A percentile compares a stretch with the other conserved stretches of the same genome.
phyloP scores from a whole-genome alignment of 1,139 yeast species.

The Geotrichum bryndzae region DNA sequence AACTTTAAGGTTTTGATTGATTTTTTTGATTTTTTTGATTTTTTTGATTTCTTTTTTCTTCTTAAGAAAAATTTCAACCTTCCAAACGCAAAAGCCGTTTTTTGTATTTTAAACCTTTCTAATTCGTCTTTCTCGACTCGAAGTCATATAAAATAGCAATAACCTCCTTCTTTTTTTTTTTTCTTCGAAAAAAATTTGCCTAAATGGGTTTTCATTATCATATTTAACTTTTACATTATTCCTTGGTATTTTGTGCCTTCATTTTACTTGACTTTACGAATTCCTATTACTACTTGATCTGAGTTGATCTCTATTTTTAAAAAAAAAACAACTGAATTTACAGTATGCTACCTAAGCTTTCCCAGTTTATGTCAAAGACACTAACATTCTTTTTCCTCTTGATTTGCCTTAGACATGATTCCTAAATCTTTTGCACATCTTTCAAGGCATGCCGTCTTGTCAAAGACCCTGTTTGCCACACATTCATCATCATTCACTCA shows the following conservation, averaged over 20 bases:
- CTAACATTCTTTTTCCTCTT: background rate
- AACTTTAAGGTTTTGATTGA: background rate
- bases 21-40: too few relatives aligned
- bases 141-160: background rate
- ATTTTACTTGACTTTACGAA: background rate
- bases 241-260: background rate
- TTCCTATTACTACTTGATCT: background rate
- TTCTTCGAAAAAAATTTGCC: background rate
- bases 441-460: constrained; percentile 35
- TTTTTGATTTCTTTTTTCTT: too few relatives aligned
- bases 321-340: background rate
- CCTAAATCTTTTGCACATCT: constrained; percentile 37
- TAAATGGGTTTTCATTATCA: background rate
- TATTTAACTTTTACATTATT: background rate
- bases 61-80: background rate
- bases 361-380: background rate
- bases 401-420: constrained; percentile 25
- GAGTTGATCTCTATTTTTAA: background rate
- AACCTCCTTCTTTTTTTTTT: background rate
- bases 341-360: background rate
- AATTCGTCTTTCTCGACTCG: background rate
- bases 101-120: background rate
- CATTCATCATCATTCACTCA: constrained; percentile 21
- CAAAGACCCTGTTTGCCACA: constrained; percentile 34
- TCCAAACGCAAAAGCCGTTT: background rate